A percentile compares a stretch with the other conserved stretches of the same genome.
Evolutionary conservation across 768 basidiomycete genomes (phyloP).

Genomic region (Suillus paluster): DNA sequence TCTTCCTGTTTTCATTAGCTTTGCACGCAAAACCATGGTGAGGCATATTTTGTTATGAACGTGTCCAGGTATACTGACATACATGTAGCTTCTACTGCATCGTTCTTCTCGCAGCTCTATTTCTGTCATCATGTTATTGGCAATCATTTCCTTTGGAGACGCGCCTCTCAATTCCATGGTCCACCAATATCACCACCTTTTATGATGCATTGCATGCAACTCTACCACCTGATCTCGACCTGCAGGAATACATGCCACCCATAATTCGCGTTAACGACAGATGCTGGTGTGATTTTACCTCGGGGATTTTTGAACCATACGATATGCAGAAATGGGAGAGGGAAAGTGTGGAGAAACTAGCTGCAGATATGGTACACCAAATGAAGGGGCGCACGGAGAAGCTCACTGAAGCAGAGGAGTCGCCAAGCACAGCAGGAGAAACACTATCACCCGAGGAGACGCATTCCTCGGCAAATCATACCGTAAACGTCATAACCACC

Average conservation of each 20-base stretch:
- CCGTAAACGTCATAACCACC: constrained; percentile 4
- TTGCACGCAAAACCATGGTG: constrained; percentile 87
- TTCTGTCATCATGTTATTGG: constrained; percentile 90
- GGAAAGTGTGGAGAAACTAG: constrained; percentile 57
- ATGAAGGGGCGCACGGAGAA: constrained; percentile 32
- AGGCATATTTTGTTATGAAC: constrained; percentile 29
- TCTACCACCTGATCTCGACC: constrained; percentile 43
- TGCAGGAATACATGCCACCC: constrained; percentile 47
- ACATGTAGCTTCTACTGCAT: constrained; percentile 81
- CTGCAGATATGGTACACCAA: constrained; percentile 39
- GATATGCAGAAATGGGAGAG: constrained; percentile 78
- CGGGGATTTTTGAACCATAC: constrained; percentile 75
- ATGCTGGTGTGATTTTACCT: constrained; percentile 85
- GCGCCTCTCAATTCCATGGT: constrained; percentile 67
- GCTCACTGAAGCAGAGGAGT: constrained; percentile 19
- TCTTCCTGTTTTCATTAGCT: constrained; percentile 77
- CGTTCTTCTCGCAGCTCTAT: constrained; percentile 78
- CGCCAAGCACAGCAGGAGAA: constrained; percentile 32
- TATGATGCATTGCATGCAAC: constrained; percentile 63
- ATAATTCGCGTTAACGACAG: constrained; percentile 73
- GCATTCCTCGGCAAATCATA: constrained; percentile 9
- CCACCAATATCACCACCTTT: constrained; percentile 73
- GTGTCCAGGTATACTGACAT: constrained; percentile 15
- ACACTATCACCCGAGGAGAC: constrained; percentile 22
- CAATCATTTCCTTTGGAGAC: constrained; percentile 74